These are phyloP conservation scores for Lecanoromycetidae sp. DNA, from an alignment of 2,329 filamentous ascomycete species.

Conservation along the genomic window DNA sequence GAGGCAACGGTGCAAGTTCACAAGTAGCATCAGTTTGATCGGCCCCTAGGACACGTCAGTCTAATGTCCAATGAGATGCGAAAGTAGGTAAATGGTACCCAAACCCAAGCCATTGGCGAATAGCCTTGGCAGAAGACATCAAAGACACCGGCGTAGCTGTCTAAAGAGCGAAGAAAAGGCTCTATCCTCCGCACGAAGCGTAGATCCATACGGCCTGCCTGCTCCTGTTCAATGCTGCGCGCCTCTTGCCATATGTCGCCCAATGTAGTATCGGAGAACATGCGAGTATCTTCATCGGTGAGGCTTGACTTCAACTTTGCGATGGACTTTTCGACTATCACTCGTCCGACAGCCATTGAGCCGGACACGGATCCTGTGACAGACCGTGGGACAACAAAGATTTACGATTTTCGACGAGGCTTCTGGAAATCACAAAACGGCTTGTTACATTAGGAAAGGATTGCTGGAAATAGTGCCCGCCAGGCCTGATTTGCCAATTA, in stretches of 20 bases:
- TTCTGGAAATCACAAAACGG: too few species aligned
- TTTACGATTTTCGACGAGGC: background rate
- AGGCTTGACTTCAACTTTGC: background rate
- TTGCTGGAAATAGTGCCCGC: too few species aligned
- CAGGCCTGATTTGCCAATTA: too few species aligned
- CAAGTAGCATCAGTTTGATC: slow-evolving; percentile 28
- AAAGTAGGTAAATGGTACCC: slow-evolving; percentile 20
- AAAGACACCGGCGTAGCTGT: slow-evolving; percentile 32
- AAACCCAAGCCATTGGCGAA: slow-evolving; percentile 34
- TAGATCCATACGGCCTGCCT: slow-evolving; percentile 28
- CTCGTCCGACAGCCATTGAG: slow-evolving; percentile 3
- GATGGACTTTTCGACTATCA: slow-evolving; percentile 3
- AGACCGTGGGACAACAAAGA: background rate
- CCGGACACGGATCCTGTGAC: background rate
- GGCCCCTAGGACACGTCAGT: slow-evolving; percentile 19
- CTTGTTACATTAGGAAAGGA: too few species aligned
- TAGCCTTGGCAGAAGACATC: slow-evolving; percentile 37
- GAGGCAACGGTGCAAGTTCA: slow-evolving; percentile 7
- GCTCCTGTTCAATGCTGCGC: slow-evolving; percentile 28
- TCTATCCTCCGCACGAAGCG: slow-evolving; percentile 34
- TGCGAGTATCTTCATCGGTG: background rate
- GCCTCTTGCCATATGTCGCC: slow-evolving; percentile 28
- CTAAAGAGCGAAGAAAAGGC: slow-evolving; percentile 31
- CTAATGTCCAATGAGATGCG: background rate
- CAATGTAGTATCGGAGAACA: slow-evolving; percentile 24